Evolutionary conservation across 2,329 filamentous ascomycete genomes (phyloP), one percentile per base, ranked within the genome.

Genomic region (Alternaria panax): DNA sequence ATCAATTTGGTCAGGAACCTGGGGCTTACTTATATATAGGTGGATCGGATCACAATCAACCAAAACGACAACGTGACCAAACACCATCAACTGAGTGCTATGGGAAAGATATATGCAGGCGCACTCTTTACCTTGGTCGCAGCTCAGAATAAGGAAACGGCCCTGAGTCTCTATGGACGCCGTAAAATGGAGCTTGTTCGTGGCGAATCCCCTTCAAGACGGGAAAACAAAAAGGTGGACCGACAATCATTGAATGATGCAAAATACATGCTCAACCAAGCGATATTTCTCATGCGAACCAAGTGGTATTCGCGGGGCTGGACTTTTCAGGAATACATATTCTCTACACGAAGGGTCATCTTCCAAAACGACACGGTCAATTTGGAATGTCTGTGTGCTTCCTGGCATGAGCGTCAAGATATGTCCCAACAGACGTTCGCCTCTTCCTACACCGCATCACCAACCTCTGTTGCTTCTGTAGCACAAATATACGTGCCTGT

Each of bases 261-360:
- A n/a, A 25, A 53, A 24, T n/a, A 47, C 4, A 55, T 59, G 55
- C 30, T 52, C 11, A 30, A 30, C 4, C 50, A 54, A 40, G 42
- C 45, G 7, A 20, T 60, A 42, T 20, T 38, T 2, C 47, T 66
- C 2, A 66, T 64, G 61, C 47, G 22, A 38, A 57, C 16, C 3
- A 50, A 50, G 9, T 67, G 64, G 62, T 59, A 57, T 30, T 64
- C 63, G 20, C 43, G 67, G 34, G 63, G 60, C 7, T 66, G 62
- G 67, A 66, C 66, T 11, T 62, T 65, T 24, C 66, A 68, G 55
- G 66, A 66, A 53, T 50, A 60, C 22, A n/a, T 62, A 4, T 59
- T 68, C 16, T 58, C 64, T 7, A 57, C 38, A 14, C 56, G 66
- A 11, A 36, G 36, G 43, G 47, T 69, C n/a, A 40, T 58, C 11